A percentile compares a stretch with the other conserved stretches of the same genome.
Evolutionary conservation across 1,284 basidiomycete genomes (phyloP).

Genomic region (Papiliotrema nemorosa): DNA sequence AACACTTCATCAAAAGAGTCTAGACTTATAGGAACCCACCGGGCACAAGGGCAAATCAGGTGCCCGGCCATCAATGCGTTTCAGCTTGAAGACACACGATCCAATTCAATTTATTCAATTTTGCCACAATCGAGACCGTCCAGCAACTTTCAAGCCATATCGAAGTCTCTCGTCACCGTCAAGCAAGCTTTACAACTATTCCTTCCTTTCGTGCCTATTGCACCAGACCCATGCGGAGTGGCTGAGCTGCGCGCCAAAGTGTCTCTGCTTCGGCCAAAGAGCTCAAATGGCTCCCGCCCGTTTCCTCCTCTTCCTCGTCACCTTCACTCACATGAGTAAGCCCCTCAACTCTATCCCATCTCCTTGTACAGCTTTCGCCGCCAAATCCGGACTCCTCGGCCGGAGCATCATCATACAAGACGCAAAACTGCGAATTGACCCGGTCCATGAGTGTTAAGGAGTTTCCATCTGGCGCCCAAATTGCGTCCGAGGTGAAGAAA

Average conservation of each 20-base stretch:
- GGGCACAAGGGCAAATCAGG: not conserved
- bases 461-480: constrained; percentile 37
- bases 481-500: constrained; percentile 18
- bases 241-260: not conserved
- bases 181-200: too few relatives aligned
- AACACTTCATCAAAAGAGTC: too few relatives aligned
- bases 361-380: not conserved
- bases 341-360: constrained; percentile 16
- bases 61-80: not conserved
- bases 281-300: constrained; percentile 3
- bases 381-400: not conserved
- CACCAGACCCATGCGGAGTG: not conserved
- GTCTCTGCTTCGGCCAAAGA: constrained; percentile 2
- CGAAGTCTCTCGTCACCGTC: too few relatives aligned
- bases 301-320: constrained; percentile 17
- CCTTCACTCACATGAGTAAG: constrained; percentile 24
- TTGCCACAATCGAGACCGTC: too few relatives aligned
- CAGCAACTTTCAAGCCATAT: too few relatives aligned
- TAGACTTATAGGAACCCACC: not conserved
- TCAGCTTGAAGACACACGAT: not conserved
- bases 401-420: constrained; percentile 30
- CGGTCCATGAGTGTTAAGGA: constrained; percentile 26
- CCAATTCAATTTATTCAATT: too few relatives aligned
- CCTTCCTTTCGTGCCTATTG: not conserved
- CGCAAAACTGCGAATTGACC: constrained; percentile 24